Evolutionary conservation across 768 basidiomycete genomes (phyloP).

Genomic region (Myochromella boudieri): DNA sequence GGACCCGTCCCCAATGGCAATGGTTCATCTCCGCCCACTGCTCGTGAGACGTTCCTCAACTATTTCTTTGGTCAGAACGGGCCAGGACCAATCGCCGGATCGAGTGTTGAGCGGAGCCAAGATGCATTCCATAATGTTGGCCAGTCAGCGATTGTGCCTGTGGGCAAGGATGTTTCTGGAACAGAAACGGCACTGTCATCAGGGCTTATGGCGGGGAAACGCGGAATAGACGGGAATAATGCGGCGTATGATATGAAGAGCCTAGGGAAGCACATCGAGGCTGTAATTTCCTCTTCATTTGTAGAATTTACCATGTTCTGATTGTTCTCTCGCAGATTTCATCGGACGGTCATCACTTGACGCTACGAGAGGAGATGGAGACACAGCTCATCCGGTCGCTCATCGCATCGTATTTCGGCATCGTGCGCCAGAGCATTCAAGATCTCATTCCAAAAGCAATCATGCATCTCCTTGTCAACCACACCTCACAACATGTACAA

Average conservation of each 20-base stretch:
- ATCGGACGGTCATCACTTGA: slow-evolving; percentile 62
- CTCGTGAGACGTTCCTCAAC: slow-evolving; percentile 91
- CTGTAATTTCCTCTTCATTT: slow-evolving; percentile 56
- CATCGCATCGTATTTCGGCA: slow-evolving; percentile 94
- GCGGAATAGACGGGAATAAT: slow-evolving; percentile 67
- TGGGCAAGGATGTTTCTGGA: slow-evolving; percentile 66
- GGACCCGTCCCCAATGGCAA: slow-evolving; percentile 25
- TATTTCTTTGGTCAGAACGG: slow-evolving; percentile 97
- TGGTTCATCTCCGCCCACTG: slow-evolving; percentile 48
- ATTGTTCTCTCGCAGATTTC: slow-evolving; percentile 25
- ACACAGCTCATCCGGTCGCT: slow-evolving; percentile 91
- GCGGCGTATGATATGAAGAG: slow-evolving; percentile 99
- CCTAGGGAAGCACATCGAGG: slow-evolving; percentile 94
- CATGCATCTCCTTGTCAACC: slow-evolving; percentile 97
- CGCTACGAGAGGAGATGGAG: slow-evolving; percentile 93
- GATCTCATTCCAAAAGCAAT: slow-evolving; percentile 97
- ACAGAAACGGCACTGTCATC: slow-evolving; percentile 48
- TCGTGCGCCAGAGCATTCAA: slow-evolving; percentile 95
- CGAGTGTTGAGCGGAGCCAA: slow-evolving; percentile 43
- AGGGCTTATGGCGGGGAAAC: slow-evolving; percentile 68
- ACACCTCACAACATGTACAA: slow-evolving; percentile 95
- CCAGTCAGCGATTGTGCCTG: slow-evolving; percentile 37
- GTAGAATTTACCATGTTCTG: slow-evolving; percentile 7
- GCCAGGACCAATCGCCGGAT: slow-evolving; percentile 65
- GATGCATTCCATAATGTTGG: slow-evolving; percentile 21